Conservation (phyloP, 192 early-diverging fungal species). For the Phlyctochytrium planicorne region DNA sequence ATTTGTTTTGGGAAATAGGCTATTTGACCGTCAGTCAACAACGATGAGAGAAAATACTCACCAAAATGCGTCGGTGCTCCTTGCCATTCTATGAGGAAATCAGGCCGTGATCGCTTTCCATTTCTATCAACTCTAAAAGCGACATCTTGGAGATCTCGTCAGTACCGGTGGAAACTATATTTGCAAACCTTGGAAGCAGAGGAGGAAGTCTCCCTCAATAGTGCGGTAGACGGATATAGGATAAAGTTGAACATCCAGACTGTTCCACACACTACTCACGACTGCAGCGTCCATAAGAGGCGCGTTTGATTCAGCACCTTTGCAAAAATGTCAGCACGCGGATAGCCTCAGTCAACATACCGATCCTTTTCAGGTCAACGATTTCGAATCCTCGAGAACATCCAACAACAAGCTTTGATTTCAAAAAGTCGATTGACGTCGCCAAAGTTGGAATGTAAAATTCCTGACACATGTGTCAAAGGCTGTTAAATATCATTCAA, state of each 20-base stretch:
- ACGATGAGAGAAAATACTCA: constrained; percentile 4
- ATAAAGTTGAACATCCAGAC: constrained; percentile 48
- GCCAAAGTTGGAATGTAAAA: constrained; percentile 92
- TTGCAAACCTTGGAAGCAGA: constrained; percentile 82
- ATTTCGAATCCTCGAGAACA: constrained; percentile 92
- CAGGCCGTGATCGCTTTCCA: constrained; percentile 67
- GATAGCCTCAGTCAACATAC: no score
- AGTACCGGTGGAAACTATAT: background rate
- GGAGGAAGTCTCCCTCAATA: constrained; percentile 71
- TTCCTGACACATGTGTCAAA: constrained; percentile 61
- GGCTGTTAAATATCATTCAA: no score
- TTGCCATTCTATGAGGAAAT: constrained; percentile 85
- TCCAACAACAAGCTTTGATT: constrained; percentile 83
- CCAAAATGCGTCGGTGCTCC: constrained; percentile 77
- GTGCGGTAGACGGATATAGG: constrained; percentile 84
- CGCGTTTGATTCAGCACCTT: constrained; percentile 23
- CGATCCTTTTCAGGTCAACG: constrained; percentile 75
- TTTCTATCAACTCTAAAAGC: constrained; percentile 89
- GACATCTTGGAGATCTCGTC: constrained; percentile 43
- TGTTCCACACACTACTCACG: constrained; percentile 74
- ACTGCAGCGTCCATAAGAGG: constrained; percentile 82
- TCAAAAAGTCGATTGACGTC: constrained; percentile 82
- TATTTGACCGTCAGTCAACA: constrained; percentile 5
- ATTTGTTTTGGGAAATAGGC: constrained; percentile 80
- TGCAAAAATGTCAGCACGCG: no score